Base-by-base conservation (phyloP, 305 asterid genomes). In the Ilex paraguariensis region DNA sequence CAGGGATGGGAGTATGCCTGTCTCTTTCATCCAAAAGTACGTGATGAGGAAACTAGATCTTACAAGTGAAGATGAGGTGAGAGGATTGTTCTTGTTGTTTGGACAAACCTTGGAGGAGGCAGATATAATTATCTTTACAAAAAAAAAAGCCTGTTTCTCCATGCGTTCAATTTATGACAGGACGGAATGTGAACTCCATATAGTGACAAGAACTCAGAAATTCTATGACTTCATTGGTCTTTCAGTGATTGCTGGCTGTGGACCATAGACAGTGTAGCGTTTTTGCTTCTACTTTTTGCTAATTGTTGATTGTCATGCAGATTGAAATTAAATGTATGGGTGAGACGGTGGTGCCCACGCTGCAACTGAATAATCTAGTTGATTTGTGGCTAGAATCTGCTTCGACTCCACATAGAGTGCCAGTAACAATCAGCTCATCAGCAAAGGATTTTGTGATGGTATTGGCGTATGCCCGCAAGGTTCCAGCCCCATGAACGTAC, bases 391-490 rank as follows among this genome's bases (percentile, higher is more conserved):
- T 71, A 33, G 67, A 65, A 61, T 39, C 66, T 28, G 30, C 59
- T 28, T 16, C 39, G 40, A 52, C 53, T 7, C 16, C 58, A 17
- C 63, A 56, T 52, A 65, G 50, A 50, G 67, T 56, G 48, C 21
- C 71, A 9, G 75, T 59, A 49, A 50, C 52, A 55, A 62, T 71
- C 52, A 71, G 75, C 60, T 71, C 75, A 39, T 71, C 75, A 10
- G 71, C 75, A 46, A 54, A 66, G 32, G 75, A 71, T 60, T 71
- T 71, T n/a, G 71, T 71, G 13, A 65, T 71, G 71, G 66, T 65
- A 31, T 59, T 71, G 67, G 45, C 62, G 6, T 71, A 71, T 65
- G 71, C 71, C 55, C 67, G 71, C 36, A 71, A 66, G 49, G 71
- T 16, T 57, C 71, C 71, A 14, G 10, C 58, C 12, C 58, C 58